Conservation (phyloP, 257 asterid species). For the Leptodermis oblonga region DNA sequence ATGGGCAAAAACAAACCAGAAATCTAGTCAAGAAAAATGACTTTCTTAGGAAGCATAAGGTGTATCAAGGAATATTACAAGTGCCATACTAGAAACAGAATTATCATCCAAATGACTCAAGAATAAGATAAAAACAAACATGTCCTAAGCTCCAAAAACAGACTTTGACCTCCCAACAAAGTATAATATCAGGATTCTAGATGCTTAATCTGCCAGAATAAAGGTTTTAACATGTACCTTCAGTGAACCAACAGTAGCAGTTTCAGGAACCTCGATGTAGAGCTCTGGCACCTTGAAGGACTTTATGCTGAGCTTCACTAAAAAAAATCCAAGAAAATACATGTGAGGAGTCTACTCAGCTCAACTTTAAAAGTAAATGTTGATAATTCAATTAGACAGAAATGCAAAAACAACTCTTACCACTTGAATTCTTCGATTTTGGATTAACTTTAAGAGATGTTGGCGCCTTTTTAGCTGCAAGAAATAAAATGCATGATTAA, state of each 20-base stretch:
- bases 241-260: slow-evolving; percentile 79
- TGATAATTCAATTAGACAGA: too few relatives aligned
- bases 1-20: not conserved
- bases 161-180: not conserved
- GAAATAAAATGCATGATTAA: slow-evolving; percentile 18
- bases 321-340: slow-evolving; percentile 13
- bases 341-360: not conserved
- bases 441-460: slow-evolving; percentile 37
- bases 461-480: slow-evolving; percentile 47
- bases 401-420: slow-evolving; percentile 31
- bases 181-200: slow-evolving; percentile 9
- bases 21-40: not conserved
- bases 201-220: not conserved
- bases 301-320: slow-evolving; percentile 89
- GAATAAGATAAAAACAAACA: not conserved
- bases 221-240: slow-evolving; percentile 48
- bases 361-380: not conserved
- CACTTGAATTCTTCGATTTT: slow-evolving; percentile 49
- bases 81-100: not conserved
- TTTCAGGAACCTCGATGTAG: slow-evolving; percentile 90
- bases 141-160: not conserved
- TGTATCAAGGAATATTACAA: not conserved
- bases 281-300: slow-evolving; percentile 96
- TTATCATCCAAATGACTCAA: not conserved
- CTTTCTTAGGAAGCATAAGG: not conserved